Base-by-base conservation (phyloP, 768 basidiomycete genomes). In the Suillus clintonianus region DNA sequence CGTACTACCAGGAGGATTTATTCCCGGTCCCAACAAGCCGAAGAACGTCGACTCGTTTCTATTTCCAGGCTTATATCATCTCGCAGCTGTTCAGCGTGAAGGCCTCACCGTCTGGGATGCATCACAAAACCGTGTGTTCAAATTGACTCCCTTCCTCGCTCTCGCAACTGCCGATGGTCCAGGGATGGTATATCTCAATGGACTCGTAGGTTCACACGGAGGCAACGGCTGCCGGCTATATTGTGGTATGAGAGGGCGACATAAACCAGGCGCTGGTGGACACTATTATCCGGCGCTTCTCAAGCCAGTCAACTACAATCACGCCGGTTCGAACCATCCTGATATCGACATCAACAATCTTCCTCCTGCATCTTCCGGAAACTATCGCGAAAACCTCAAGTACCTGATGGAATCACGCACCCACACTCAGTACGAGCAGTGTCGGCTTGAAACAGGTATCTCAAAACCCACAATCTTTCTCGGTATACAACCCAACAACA, bases 31-130 rank as follows among this genome's bases (percentile, higher is more conserved):
- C 7, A 65, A 73, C 53, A 72, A 74, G 36, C 77, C 74, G 0
- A 72, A 76, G 53, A 67, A 71, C 51, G 24, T 71, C 13, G 75
- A 78, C 34, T 76, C 9, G 9, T 36, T 72, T 2, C 45, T 78
- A 7, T 75, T 72, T 42, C 72, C 72, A 14, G 69, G 72, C 3
- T 58, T 78, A 1, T 64, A 69, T 27, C 76, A 77, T 59, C 24
- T 77, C 11, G 60, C 73, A 2, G 53, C 53, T 9, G 22, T 68
- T 10, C 73, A 76, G 62, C 68, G 60, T 1, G 74, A 76, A 47
- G 76, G 78, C 1, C 65, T 79, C 0, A 27, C 51, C 4, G 67
- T 79, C 17, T 81, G 77, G 73, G 72, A 81, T 67, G 75, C 72
- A 0, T 34, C 0, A 27, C 51, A 0, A 57, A 68, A 4, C 34